Base-by-base conservation (phyloP, 306 rosid genomes). In the Morella rubra region DNA sequence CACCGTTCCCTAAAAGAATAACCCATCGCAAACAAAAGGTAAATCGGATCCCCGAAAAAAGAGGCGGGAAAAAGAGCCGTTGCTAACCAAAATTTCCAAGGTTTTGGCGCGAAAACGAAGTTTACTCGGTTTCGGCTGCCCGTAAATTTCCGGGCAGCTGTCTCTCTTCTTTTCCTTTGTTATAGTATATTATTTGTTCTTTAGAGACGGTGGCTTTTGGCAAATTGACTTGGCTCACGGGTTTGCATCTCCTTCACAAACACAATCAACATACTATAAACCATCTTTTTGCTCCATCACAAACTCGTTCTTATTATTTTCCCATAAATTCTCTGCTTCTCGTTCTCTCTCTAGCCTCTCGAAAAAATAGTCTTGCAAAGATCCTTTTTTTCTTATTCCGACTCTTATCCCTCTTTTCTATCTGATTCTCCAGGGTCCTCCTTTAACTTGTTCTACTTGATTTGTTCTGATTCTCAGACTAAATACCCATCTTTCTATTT, bases 1-100 rank as follows among this genome's bases (percentile, higher is more conserved):
- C 89, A 77, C 61, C 83, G 85, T 81, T 89, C 87, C 88, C 88
- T 32, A 77, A 76, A 64, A 83, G 77, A 71, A 67, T 5, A 85
- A 51, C 19, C 77, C 69, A 76, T 64, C 22, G 64, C 40, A 32
- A 71, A 75, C 53, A 56, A 51, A 83, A 58, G 91, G 91, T 2
- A 88, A 81, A 62, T 22, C 19, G 88, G 66, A 75, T 81, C 51
- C 0, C 0, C 4, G 1, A 7, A 6, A 4, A 62, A 61, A 76
- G 69, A 22, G 88, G 99, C 97, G 99, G 99, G 97, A 92, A 89
- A 79, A 69, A 84, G 97, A 92, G 96, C 97, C 99, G 99, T 95
- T 95, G 97, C 59, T 51, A 22, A 77, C 83, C 32, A 76, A 87
- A 82, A 13, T 73, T 56, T 83, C 70, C 64, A 73, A 80, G 10